These are phyloP conservation scores for Ceratocystiopsis minuta DNA, from an alignment of 2,329 filamentous ascomycete genomes.

Conservation along the genomic window DNA sequence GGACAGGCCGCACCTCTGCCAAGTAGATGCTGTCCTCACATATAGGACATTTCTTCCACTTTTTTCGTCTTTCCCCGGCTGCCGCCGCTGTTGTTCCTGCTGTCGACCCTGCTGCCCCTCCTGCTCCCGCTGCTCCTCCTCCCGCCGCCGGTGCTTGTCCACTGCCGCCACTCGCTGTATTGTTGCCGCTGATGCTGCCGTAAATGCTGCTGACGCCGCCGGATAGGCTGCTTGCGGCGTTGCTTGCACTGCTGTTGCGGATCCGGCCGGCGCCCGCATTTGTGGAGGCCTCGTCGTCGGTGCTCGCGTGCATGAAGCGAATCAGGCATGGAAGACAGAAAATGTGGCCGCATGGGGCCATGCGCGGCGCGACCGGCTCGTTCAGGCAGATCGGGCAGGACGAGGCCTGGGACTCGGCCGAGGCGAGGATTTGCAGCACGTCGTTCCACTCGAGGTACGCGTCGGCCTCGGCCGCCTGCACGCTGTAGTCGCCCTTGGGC, in stretches of 20 bases:
- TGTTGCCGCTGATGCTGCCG: not conserved
- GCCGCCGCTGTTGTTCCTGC: not conserved
- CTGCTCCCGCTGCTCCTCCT: not conserved
- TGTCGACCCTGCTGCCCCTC: not conserved
- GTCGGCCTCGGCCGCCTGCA: slow-evolving; percentile 72
- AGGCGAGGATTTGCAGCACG: slow-evolving; percentile 81
- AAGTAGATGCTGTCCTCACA: slow-evolving; percentile 88
- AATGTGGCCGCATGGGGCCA: slow-evolving; percentile 95
- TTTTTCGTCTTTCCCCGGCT: slow-evolving; percentile 1
- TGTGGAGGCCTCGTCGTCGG: slow-evolving; percentile 43
- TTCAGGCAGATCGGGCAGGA: slow-evolving; percentile 92
- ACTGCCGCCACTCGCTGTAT: not conserved
- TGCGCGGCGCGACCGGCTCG: slow-evolving; percentile 79
- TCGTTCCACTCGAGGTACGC: slow-evolving; percentile 79
- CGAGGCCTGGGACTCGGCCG: slow-evolving; percentile 68
- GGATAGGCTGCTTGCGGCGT: too few relatives aligned
- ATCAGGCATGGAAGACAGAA: slow-evolving; percentile 89
- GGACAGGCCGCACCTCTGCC: slow-evolving; percentile 74
- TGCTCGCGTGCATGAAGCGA: slow-evolving; percentile 80
- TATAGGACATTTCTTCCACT: slow-evolving; percentile 88
- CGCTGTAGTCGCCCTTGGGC: slow-evolving; percentile 59
- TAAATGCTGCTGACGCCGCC: not conserved
- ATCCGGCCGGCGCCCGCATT: too few relatives aligned
- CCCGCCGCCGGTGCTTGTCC: not conserved
- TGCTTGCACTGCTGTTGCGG: too few relatives aligned